A percentile compares a stretch with the other conserved stretches of the same genome.
These are phyloP conservation scores for Cucumis sativus DNA, from an alignment of 306 rosid genomes.

Conservation along the genomic window Cucumber_9930_V3 NC_026657.2:15124501-15125000, in stretches of 20 bases:
- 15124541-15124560: not conserved
- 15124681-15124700: not conserved
- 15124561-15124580: not conserved
- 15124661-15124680: not conserved
- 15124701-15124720: not conserved
- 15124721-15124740: too few species aligned
- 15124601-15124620: not conserved
- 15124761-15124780: too few species aligned
- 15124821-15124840: not conserved
- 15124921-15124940: constrained; percentile 95
- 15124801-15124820: too few species aligned
- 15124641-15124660: not conserved
- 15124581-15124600: not conserved
- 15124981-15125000: constrained; percentile 98
- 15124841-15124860: not conserved
- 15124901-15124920: constrained; percentile 51
- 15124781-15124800: too few species aligned
- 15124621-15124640: not conserved
- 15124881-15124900: not conserved
- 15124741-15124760: too few species aligned
- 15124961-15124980: constrained; percentile 90
- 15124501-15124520: not conserved
- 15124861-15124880: not conserved
- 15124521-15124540: not conserved
- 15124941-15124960: constrained; percentile 99